Evolutionary conservation across 495 filamentous ascomycete genomes (phyloP), one percentile per base, ranked within the genome.

Genomic region (Aspergillus taichungensis): DNA sequence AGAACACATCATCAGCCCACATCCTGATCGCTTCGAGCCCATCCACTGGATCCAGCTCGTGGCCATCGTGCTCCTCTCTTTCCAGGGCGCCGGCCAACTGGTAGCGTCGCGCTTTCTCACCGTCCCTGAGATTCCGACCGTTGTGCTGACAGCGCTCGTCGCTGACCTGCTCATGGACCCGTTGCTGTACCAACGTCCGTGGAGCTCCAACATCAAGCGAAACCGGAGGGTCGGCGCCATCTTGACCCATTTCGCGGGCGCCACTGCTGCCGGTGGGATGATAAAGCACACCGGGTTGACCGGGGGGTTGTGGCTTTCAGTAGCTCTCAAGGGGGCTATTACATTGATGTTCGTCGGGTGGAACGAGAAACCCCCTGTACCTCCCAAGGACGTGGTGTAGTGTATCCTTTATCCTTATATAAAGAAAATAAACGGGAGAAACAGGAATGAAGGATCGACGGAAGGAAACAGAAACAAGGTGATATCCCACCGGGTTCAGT

Each of bases 71-170:
- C 59, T 83, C 29, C 55, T 84, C 30, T 72, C 74, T 1, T 79
- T 84, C 51, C 78, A 83, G 53, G 70, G 71, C 31, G 76, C 76
- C 6, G 78, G 77, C 2, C 78, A 81, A 59, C 79, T 83, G 42
- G 68, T 74, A 3, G 71, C 72, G 29, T 69, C 62, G 29, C 59
- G 80, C 8, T 46, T 73, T 11, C 51, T 84, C 32, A 77, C 72
- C 6, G 68, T 78, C 37, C 63, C 67, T 41, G 80, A 83, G 55
- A 68, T 83, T 18, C 79, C 80, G 5, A 79, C 76, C 1, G 78
- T 75, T n/a, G 79, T 83, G 9, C 58, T 82, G 45, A 82, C 80
- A 6, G 74, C 64, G 39, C 57, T 80, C 40, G 68, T 81, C 39
- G 75, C 72, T 50, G 78, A 80, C 47, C 48, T 82, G 12, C 28